Base-by-base conservation (phyloP, 805 yeast species). In the Hanseniaspora meyeri region DNA sequence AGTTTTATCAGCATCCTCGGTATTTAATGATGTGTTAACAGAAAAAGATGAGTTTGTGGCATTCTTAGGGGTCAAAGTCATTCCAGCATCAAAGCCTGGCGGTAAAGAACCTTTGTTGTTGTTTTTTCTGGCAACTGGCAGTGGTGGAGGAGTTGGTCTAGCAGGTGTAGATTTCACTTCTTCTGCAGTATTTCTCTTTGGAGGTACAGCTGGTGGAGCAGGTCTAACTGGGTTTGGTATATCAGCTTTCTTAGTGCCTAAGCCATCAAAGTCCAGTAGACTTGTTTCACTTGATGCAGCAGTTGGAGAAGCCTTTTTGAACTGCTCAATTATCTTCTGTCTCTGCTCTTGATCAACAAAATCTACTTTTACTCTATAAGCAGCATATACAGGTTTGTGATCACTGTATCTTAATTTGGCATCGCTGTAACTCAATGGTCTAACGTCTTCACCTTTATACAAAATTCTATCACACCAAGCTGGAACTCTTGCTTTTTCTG, bases 391-490 rank as follows among this genome's bases (percentile, higher is more conserved):
- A 0, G 98, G 98, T 59, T 87, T 82, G 67, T 93, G 98, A 65
- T 93, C 98, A 56, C 96, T 87, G 57, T 83, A 75, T 57, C 65
- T 65, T 43, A 91, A 68, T 61, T 79, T 79, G 0, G 82, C 81
- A 51, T 84, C 78, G 55, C 81, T 78, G 66, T 93, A 93, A 53
- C 81, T 80, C 60, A 81, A 65, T 49, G 87, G 93, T 43, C 73
- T 70, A 43, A 89, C 63, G 17, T 70, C 70, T 4, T 72, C 67
- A 40, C 95, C 88, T 58, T 76, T 74, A 63, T 76, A 83, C 49
- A 91, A 71, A 56, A 87, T 83, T 64, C 98, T 74, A 68, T 91
- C 98, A 0, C 97, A 91, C 97, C 97, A 91, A 0, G 96, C 85
- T 0, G 98, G 98, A 4, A 87, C 82, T 62, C 98, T 77, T 60